These are phyloP conservation scores for Starmerella asiatica DNA, from an alignment of 805 yeast species.

Conservation along the genomic window DNA sequence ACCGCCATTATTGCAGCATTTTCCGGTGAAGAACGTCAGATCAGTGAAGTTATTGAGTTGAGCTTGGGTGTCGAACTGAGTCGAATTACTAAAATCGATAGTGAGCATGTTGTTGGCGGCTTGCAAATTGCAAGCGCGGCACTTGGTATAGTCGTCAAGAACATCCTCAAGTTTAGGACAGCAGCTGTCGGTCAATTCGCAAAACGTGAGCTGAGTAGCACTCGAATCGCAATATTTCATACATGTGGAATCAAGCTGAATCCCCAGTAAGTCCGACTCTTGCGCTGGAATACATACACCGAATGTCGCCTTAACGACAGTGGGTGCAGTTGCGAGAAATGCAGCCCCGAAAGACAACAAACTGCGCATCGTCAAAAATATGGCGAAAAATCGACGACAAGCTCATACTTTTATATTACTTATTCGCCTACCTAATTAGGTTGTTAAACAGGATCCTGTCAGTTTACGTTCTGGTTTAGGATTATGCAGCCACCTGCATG, in stretches of 20 bases:
- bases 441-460: too few species aligned
- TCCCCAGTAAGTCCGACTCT: constrained; percentile 1
- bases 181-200: constrained; percentile 8
- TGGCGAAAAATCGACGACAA: too few species aligned
- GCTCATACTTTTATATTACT: too few species aligned
- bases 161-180: constrained; percentile 1
- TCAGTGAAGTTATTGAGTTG: constrained; percentile 17
- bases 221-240: constrained; percentile 10
- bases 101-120: constrained; percentile 8
- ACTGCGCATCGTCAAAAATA: too few species aligned
- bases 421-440: too few species aligned
- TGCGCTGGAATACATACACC: neutral
- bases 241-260: constrained; percentile 11
- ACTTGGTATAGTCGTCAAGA: constrained; percentile 6
- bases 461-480: neutral
- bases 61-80: constrained; percentile 9
- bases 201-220: constrained; percentile 12
- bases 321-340: neutral
- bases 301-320: neutral
- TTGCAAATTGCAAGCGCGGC: constrained; percentile 15
- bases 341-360: neutral
- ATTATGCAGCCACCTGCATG: neutral
- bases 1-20: constrained; percentile 6
- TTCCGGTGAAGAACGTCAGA: constrained; percentile 10
- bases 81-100: constrained; percentile 13